Conservation (phyloP, 2,329 filamentous ascomycete genomes). For the Arthrobotrys entomopaga region DNA sequence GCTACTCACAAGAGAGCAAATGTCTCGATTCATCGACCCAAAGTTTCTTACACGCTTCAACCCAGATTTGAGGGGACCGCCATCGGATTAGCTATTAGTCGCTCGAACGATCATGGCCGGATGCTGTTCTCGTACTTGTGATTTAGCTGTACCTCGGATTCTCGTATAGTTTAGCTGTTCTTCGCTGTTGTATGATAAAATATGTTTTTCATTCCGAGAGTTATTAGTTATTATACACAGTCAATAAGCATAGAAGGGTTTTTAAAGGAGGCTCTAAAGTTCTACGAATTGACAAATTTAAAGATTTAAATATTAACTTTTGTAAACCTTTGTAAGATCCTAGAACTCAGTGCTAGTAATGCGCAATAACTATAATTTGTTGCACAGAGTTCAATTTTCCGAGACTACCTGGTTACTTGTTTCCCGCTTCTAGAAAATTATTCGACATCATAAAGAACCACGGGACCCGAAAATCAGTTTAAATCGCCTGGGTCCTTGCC, state of each 20-base stretch:
- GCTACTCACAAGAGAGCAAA: constrained; percentile 38
- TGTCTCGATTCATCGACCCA: constrained; percentile 45
- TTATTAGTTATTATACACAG: too few species aligned
- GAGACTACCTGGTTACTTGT: background rate
- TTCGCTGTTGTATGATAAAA: too few species aligned
- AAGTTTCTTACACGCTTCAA: constrained; percentile 42
- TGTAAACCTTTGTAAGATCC: background rate
- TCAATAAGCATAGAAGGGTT: too few species aligned
- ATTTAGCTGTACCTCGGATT: too few species aligned
- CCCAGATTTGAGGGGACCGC: constrained; percentile 10
- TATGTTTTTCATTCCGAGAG: too few species aligned
- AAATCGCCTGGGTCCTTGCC: constrained; percentile 4
- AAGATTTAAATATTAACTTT: too few species aligned
- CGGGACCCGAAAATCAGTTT: constrained; percentile 12
- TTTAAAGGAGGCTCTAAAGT: constrained; percentile 1
- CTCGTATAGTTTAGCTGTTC: too few species aligned
- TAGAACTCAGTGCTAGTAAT: background rate
- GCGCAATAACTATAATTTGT: too few species aligned
- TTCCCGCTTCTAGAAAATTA: background rate
- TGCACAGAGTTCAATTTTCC: too few species aligned
- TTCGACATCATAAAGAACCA: constrained; percentile 9
- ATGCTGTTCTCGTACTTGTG: too few species aligned
- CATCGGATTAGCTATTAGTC: too few species aligned
- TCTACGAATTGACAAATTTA: background rate
- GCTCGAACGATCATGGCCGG: too few species aligned